Evolutionary conservation across 2,329 filamentous ascomycete species (phyloP), one percentile per base, ranked within the genome.

Genomic region (Penicillium hesseltinei): DNA sequence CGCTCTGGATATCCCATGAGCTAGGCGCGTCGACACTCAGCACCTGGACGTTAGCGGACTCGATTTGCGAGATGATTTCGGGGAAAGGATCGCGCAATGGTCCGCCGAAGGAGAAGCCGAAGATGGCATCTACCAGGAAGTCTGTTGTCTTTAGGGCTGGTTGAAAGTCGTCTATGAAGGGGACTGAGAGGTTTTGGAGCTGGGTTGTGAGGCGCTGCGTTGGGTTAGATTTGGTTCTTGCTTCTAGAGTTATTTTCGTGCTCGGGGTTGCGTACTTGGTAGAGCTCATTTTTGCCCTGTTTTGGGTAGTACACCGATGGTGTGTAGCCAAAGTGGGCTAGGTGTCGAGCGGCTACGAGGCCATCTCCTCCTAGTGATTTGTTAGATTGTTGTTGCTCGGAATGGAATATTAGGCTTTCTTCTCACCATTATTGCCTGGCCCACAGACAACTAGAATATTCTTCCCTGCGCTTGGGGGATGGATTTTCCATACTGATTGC

Each of bases 271-370:
- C 61, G 75, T 75, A 91, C 90, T 79, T 90, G 84, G 71, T 96
- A 97, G 4, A 97, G 81, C 48, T 96, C 92, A 64, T 92, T 93
- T 72, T 93, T 94, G 73, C 88, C 88, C 54, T 91, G 85, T 75
- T 97, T 97, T 0, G 94, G 94, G 70, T 96, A 97, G 79, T 94
- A 97, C 44, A 99, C 81, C 9, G 86, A 88, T 4, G 93, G 92
- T 25, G 84, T 84, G 76, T 97, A 99, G 60, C 94, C 93, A 72
- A 95, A 97, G 71, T 96, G 90, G 72, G 85, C 86, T 5, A 99
- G 83, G 75, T 99, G 94, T 27, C 94, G 87, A 52, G 94, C 94
- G 47, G 93, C 92, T 29, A 99, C 94, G 3, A 99, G 84, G 2
- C 94, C 94, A 74, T 99, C 94, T 38, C 94, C 94, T 61, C 94